Evolutionary conservation across 495 filamentous ascomycete species (phyloP), one percentile per base, ranked within the genome.

Genomic region (Cryomyces antarcticus): DNA sequence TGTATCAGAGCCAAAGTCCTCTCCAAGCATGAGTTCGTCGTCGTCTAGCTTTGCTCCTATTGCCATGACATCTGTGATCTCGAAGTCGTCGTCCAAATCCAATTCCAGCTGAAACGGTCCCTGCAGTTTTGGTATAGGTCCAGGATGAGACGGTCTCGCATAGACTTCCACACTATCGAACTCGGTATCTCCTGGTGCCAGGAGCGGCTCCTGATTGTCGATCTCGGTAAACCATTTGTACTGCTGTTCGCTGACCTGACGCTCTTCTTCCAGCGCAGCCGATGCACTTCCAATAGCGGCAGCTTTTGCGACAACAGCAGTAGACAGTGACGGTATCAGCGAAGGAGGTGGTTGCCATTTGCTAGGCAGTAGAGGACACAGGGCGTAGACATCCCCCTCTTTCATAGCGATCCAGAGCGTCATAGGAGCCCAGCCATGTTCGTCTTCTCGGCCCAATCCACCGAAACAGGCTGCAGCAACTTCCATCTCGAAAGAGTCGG

Each of bases 381-480:
- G 61, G 6, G 83, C 82, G 50, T 94, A 93, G 6, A 93, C 70
- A 51, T 92, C 85, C 4, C 86, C 86, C 28, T 80, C 78, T 31
- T 66, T 68, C 83, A 93, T 94, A 11, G 81, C 84, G 37, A 93
- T 62, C 84, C 84, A 94, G 12, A 94, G 62, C 3, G 86, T 92
- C 83, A 89, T 93, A 10, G 82, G 68, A 5, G 81, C 78, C 86
- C 86, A 94, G 29, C 77, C 78, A 51, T 82, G 73, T 41, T 86
- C 82, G 29, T 61, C 66, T 31, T 64, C 64, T 28, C 53, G 61
- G 29, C 75, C 78, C 42, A 63, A 74, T 13, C 75, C 75, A 0
- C 78, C 80, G 59, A 94, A 93, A 52, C 75, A 82, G 35, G 86
- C 82, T 5, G 84, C 76, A 9, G 80, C 82, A 9, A 87, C 80